Base-by-base conservation (phyloP, 192 early-diverging fungal species). In the Linnemannia elongata region DNA sequence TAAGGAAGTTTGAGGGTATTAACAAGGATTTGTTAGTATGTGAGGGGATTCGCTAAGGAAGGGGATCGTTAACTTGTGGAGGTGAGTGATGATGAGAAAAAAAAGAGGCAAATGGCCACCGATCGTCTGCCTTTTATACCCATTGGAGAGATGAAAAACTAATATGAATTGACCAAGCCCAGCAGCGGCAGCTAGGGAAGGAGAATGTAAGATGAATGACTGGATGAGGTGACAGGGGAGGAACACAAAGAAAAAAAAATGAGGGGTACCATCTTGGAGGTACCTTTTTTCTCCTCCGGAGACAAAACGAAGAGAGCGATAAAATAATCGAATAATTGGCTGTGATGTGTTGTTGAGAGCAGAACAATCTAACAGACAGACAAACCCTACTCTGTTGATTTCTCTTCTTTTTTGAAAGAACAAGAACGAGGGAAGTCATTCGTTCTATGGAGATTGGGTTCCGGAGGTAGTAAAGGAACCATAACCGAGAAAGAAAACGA, bases 71-170 rank as follows among this genome's bases (percentile, higher is more conserved):
- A 42, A 72, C 70, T 38, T 38, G 70, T 36, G 33, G 70, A 72
- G 41, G 70, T 41, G 70, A 72, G 70, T 72, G 70, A 41, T 38
- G 60, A 66, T 66, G 60, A 66, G 60, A 66, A 66, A 66, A 66
- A 63, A 66, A 66, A 66, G 41, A 8, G 8, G n/a, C 39, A 41
- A 70, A 70, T 6, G 38, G 38, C 24, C 55, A 27, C 10, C 12
- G 12, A 66, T 3, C 3, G 30, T 12, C 30, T 66, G 30, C 10
- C 60, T 66, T 66, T 66, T 66, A 66, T 66, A 66, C 27, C 4
- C 8, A 30, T 18, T 18, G 55, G n/a, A 10, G 17, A 27, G n/a
- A 27, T 27, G 8, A 66, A 66, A 10, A 33, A 66, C 12, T 2
- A 33, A 13, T 33, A 33, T 2, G 60, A 66, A 33, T 9, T 12